Evolutionary conservation across 2,329 filamentous ascomycete species (phyloP).

Genomic region (Ophiostoma perfectum): DNA sequence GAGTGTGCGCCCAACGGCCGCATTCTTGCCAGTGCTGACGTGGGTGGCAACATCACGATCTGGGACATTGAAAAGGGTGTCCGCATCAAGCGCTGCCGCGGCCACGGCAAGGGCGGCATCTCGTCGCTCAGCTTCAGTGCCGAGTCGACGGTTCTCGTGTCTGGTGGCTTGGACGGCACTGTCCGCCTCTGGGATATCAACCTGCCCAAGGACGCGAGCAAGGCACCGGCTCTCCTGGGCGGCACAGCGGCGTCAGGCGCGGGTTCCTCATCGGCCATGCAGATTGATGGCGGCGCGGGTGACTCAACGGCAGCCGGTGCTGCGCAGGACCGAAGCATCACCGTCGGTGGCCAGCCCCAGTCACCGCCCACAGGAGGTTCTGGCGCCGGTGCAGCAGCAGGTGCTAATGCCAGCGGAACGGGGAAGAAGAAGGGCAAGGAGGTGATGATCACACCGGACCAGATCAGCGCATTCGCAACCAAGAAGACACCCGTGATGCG

Average conservation of each 20-base stretch:
- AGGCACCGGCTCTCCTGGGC: slow-evolving; percentile 35
- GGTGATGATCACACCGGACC: slow-evolving; percentile 82
- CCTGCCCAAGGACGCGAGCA: slow-evolving; percentile 60
- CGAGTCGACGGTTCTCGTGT: slow-evolving; percentile 84
- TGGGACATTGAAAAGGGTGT: slow-evolving; percentile 90
- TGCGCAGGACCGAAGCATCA: slow-evolving; percentile 35
- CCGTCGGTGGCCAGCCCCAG: slow-evolving; percentile 45
- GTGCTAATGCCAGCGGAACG: slow-evolving; percentile 28
- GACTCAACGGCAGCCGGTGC: slow-evolving; percentile 39
- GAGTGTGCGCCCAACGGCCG: slow-evolving; percentile 84
- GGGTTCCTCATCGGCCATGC: slow-evolving; percentile 20
- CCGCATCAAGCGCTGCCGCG: slow-evolving; percentile 85
- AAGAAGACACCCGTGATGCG: slow-evolving; percentile 95
- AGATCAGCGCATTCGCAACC: slow-evolving; percentile 89
- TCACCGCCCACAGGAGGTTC: slow-evolving; percentile 31
- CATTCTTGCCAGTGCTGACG: slow-evolving; percentile 84
- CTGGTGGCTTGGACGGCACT: slow-evolving; percentile 84
- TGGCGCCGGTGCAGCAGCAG: slow-evolving; percentile 1
- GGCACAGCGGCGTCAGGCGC: background rate
- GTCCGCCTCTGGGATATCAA: slow-evolving; percentile 92
- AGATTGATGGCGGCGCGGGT: slow-evolving; percentile 34
- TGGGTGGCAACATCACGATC: slow-evolving; percentile 81
- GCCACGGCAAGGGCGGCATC: slow-evolving; percentile 88
- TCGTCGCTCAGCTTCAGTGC: slow-evolving; percentile 91
- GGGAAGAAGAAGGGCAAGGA: slow-evolving; percentile 81